A percentile compares a stretch with the other conserved stretches of the same genome.
These are phyloP conservation scores for Sugiyamaella japonica DNA, from an alignment of 1,139 yeast species.

Conservation along the genomic window DNA sequence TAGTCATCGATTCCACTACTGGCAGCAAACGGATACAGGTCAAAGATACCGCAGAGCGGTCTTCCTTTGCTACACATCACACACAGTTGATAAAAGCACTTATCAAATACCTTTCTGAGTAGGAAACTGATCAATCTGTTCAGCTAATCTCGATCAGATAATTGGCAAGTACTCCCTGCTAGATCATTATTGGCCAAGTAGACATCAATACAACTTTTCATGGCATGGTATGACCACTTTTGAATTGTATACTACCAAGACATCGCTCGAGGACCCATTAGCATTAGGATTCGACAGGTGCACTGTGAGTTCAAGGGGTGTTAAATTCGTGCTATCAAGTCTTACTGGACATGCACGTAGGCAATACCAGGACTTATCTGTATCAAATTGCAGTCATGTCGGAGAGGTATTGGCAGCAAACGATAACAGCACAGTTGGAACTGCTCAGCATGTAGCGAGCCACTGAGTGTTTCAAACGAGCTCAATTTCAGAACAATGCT, in stretches of 20 bases:
- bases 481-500: slow-evolving; percentile 77
- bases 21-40: slow-evolving; percentile 77
- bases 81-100: slow-evolving; percentile 38
- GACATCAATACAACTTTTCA: slow-evolving; percentile 68
- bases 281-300: slow-evolving; percentile 42
- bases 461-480: slow-evolving; percentile 83
- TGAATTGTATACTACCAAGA: slow-evolving; percentile 65
- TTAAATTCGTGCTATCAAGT: slow-evolving; percentile 76
- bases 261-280: slow-evolving; percentile 74
- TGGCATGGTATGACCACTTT: slow-evolving; percentile 89
- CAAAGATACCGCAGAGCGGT: slow-evolving; percentile 25
- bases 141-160: slow-evolving; percentile 65
- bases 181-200: slow-evolving; percentile 64
- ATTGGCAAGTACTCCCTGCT: slow-evolving; percentile 64
- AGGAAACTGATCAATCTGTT: slow-evolving; percentile 36
- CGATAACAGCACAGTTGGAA: slow-evolving; percentile 38
- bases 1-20: slow-evolving; percentile 57
- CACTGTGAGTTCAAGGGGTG: slow-evolving; percentile 71
- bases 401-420: slow-evolving; percentile 39
- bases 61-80: slow-evolving; percentile 32
- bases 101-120: slow-evolving; percentile 22
- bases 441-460: slow-evolving; percentile 60
- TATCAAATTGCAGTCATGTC: slow-evolving; percentile 65
- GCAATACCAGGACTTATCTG: slow-evolving; percentile 66
- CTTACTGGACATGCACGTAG: slow-evolving; percentile 76